A percentile compares a stretch with the other conserved stretches of the same genome.
Conservation (phyloP, 768 basidiomycete genomes). For the Suillus subalutaceus region DNA sequence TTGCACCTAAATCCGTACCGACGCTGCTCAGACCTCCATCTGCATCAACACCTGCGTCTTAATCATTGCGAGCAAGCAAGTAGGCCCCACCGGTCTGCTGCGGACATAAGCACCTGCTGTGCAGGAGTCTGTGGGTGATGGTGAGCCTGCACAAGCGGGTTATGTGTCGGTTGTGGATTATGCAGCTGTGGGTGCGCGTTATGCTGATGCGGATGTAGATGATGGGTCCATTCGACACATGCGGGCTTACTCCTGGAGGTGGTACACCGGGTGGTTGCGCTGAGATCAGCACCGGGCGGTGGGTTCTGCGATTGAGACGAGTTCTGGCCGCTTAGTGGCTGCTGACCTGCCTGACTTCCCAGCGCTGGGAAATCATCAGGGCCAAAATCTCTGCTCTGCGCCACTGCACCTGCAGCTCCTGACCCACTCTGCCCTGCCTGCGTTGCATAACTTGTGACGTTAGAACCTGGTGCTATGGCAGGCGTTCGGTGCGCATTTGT, state of each 20-base stretch:
- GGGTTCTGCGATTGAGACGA: slow-evolving; percentile 34
- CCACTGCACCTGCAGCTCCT: slow-evolving; percentile 12
- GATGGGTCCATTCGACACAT: slow-evolving; percentile 40
- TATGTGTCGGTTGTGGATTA: slow-evolving; percentile 23
- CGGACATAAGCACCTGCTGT: slow-evolving; percentile 89
- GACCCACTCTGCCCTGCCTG: slow-evolving; percentile 66
- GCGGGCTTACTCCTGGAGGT: slow-evolving; percentile 39
- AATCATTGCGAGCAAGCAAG: slow-evolving; percentile 82
- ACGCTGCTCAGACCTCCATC: slow-evolving; percentile 83
- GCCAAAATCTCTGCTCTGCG: slow-evolving; percentile 53
- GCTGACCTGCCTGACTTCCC: slow-evolving; percentile 58
- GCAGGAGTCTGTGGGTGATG: slow-evolving; percentile 85
- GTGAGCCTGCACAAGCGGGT: slow-evolving; percentile 31
- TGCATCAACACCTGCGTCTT: slow-evolving; percentile 72
- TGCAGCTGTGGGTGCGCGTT: slow-evolving; percentile 33
- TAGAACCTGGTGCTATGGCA: slow-evolving; percentile 36
- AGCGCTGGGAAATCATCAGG: slow-evolving; percentile 90
- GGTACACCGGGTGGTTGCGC: slow-evolving; percentile 55
- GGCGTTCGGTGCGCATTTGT: slow-evolving; percentile 64
- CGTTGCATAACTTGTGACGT: slow-evolving; percentile 75
- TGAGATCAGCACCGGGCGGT: slow-evolving; percentile 43
- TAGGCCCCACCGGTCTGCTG: slow-evolving; percentile 95
- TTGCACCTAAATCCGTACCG: slow-evolving; percentile 89
- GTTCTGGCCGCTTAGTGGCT: slow-evolving; percentile 26
- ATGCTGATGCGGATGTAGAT: slow-evolving; percentile 39